Base-by-base conservation (phyloP, 805 yeast species). In the Dipodascopsis tothii region DNA sequence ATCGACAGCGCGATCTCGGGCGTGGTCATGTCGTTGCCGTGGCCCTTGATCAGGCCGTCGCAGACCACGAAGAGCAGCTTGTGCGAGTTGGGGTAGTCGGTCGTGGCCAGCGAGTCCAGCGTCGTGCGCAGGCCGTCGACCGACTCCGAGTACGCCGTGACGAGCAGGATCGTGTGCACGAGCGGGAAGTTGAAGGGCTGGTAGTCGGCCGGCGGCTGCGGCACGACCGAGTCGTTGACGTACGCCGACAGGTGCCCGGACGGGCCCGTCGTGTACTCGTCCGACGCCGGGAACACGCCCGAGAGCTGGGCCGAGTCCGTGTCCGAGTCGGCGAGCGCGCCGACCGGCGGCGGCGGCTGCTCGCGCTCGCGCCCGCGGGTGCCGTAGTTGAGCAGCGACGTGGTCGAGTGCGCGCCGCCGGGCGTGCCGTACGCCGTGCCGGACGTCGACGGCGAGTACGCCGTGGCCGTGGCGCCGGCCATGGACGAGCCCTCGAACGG, bases 111-210 rank as follows among this genome's bases (percentile, higher is more conserved):
- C 1, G 97, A 90, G 62, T 92, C 97, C 51, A 90, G 63, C 0
- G 97, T 87, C 1, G 90, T 78, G 57, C 97, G 73, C 45, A 92
- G 64, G 50, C 94, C 95, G 9, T 72, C 81, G 54, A 77, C 84
- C 61, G 86, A 94, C 67, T 92, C 98, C 1, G 96, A 87, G 60
- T 92, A 92, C 59, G 96, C 90, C 1, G 98, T 92, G 6, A 92
- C 94, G 46, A 82, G 68, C 54, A 81, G 78, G 56, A 84, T 73
- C 0, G 79, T 71, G 55, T 83, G 92, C 14, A 81, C 71, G 55
- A 92, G 72, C 14, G 98, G 86, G 56, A 68, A 85, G 0, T 80
- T 82, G 64, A 74, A 85, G 3, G 98, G 97, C 70, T 84, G 88
- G 67, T 78, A 88, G 48, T 76, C 83, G 16, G 79, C 74, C 1